Evolutionary conservation across 108 stramenopile genomes (phyloP), one percentile per base, ranked within the genome.

Genomic region (Pseudonitzschia multiseries): DNA sequence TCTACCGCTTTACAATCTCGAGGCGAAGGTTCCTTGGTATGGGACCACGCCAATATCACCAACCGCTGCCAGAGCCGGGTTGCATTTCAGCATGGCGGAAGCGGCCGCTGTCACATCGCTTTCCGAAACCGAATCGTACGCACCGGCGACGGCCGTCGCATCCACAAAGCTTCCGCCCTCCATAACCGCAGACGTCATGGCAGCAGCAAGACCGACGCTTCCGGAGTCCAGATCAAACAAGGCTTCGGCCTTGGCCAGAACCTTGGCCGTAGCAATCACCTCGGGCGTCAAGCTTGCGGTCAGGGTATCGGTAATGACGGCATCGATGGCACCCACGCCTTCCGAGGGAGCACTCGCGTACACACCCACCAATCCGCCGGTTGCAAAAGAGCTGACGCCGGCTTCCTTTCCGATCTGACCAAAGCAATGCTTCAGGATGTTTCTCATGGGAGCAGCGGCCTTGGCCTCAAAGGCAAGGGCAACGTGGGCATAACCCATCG

Each of bases 141-240:
- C 73, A 4, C 79, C 82, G 33, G 83, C 87, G 56, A 91, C 60
- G 31, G 74, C 82, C 15, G 76, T 68, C 21, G 87, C 86, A 60
- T 76, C 68, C 46, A 74, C 66, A 74, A 91, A 93, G 22, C 75
- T 79, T 70, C 85, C 83, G 27, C 79, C 77, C 64, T 90, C 88
- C 83, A 94, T 75, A 26, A 92, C 79, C n/a, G 83, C 80, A 10
- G 86, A 80, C 46, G 93, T 88, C 89, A 94, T 92, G 64, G 85
- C 83, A 57, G 85, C 81, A 14, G 93, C 93, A 50, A 94, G 79
- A 53, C 78, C 71, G 63, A 84, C 71, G 73, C 87, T 89, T 71
- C 93, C 93, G 28, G 68, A 75, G 71, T 91, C 89, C 76, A 92
- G 68, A 14, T 87, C 88, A 60, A 83, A 79, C 57, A 89, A 71